These are phyloP conservation scores for Metarhizium humberi DNA, from an alignment of 2,329 filamentous ascomycete genomes.

Conservation along the genomic window DNA sequence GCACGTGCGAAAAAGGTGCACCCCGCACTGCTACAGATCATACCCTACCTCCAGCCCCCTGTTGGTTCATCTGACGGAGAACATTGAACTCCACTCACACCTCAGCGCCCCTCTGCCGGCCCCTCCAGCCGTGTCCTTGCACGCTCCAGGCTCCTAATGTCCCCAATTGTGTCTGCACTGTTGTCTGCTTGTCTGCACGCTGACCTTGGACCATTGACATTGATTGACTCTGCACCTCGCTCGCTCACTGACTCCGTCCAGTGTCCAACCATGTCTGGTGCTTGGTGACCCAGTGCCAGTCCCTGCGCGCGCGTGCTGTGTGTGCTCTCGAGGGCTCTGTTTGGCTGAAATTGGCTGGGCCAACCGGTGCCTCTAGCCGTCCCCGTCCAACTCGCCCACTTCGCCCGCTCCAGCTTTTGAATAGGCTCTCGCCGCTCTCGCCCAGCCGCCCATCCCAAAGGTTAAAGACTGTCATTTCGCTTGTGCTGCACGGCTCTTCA, in stretches of 20 bases:
- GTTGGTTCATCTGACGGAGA: slow-evolving; percentile 31
- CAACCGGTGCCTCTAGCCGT: slow-evolving; percentile 1
- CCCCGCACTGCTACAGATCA: slow-evolving; percentile 12
- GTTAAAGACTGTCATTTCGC: slow-evolving; percentile 42
- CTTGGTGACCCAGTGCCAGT: neutral
- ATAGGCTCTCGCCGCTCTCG: slow-evolving; percentile 3
- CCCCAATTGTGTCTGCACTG: neutral
- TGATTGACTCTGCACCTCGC: neutral
- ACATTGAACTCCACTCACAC: slow-evolving; percentile 29
- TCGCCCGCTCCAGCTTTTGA: slow-evolving; percentile 10
- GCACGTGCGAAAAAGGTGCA: neutral
- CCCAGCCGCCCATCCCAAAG: slow-evolving; percentile 3
- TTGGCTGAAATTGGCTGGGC: slow-evolving; percentile 1
- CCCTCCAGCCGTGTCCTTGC: slow-evolving; percentile 6
- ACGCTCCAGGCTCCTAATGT: neutral
- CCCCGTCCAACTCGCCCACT: slow-evolving; percentile 14
- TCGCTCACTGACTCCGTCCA: neutral
- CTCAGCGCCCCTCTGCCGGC: slow-evolving; percentile 16
- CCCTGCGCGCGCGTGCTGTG: neutral
- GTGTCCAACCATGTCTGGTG: neutral
- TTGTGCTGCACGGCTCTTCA: slow-evolving; percentile 38
- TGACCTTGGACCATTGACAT: neutral
- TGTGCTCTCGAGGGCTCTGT: neutral
- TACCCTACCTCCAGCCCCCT: slow-evolving; percentile 20
- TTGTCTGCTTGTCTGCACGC: neutral